Evolutionary conservation across 192 early-diverging fungal genomes (phyloP), one percentile per base, ranked within the genome.

Genomic region (Chytriomyces confervae): DNA sequence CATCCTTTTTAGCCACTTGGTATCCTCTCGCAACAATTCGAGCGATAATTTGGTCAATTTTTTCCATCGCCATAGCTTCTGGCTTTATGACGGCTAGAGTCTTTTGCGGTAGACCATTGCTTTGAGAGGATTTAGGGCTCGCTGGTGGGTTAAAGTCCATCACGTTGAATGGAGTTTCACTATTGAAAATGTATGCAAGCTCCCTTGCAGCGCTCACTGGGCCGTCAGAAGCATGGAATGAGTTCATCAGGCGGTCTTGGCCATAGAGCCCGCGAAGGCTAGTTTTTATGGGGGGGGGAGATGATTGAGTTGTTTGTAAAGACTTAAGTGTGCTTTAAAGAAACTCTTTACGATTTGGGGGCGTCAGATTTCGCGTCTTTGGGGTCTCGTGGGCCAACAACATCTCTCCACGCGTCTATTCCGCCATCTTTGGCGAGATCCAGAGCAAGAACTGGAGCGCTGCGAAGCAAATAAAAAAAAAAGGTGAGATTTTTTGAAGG

Each of bases 1-100:
- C 83, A 68, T 90, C 86, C 29, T 83, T n/a, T 71, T 90, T 87
- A 16, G 82, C 13, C 50, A 89, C 81, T 46, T 81, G 60, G 60
- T 83, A 84, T 48, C 88, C 88, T 24, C 84, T 48, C 20, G 76
- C 80, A 36, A 86, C 72, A 65, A 90, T 86, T 10, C 84, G 68
- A 23, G 80, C 79, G 18, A 90, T 81, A 66, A 90, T 87, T n/a
- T 79, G 79, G 27, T 90, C 87, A 7, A 80, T 72, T 63, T 83
- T 81, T 18, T 69, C 73, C 43, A 84, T 75, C 1, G 82, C 80
- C 43, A 84, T 75, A 0, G 82, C 80, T 45, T 90, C 81, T 23
- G 87, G 85, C 67, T 90, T 90, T 61, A 90, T 86, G 70, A 90
- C 76, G 7, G 82, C 86, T 8, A 90, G 53, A 6, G 89, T 88